phyloP scores from a whole-genome alignment of 2,329 filamentous ascomycete genomes.

The Akanthomyces lecanii region DNA sequence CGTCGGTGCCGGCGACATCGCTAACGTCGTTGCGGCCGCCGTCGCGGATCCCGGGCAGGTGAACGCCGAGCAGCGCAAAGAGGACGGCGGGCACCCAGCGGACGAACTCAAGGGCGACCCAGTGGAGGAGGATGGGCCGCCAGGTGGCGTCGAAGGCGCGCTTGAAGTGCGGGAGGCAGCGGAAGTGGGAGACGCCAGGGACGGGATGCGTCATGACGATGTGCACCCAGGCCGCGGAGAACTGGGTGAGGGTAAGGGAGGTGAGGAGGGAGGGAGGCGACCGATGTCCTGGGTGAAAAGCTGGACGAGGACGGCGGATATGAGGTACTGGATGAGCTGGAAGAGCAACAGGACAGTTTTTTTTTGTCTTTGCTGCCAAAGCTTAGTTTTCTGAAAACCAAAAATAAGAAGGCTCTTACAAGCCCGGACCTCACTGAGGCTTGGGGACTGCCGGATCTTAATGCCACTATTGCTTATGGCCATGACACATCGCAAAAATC shows the following conservation, averaged over 20 bases:
- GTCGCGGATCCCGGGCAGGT: conserved; percentile 33
- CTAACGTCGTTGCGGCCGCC: conserved; percentile 29
- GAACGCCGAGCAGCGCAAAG: conserved; percentile 43
- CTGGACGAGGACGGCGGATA: too few species aligned
- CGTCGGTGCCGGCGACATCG: conserved; percentile 33
- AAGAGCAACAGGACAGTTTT: too few species aligned
- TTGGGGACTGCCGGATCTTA: too few species aligned
- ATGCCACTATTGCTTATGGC: too few species aligned
- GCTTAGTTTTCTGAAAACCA: too few species aligned
- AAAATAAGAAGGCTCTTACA: too few species aligned
- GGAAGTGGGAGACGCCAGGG: conserved; percentile 55
- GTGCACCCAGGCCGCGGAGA: conserved; percentile 79
- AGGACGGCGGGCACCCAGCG: conserved; percentile 41
- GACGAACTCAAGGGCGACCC: conserved; percentile 51
- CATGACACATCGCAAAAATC: too few species aligned
- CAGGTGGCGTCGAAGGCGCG: conserved; percentile 65
- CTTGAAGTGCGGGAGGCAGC: conserved; percentile 63
- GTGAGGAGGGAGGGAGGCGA: conserved; percentile 42
- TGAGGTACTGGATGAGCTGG: too few species aligned
- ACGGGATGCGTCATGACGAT: conserved; percentile 72
- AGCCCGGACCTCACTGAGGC: too few species aligned
- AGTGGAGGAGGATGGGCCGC: conserved; percentile 60
- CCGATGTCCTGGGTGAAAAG: too few species aligned
- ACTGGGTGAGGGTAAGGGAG: conserved; percentile 59
- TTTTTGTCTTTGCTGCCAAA: too few species aligned